Percentiles rank a stretch among this genome's conserved stretches.
phyloP scores from a whole-genome alignment of 345 rosid species.

The Sisymbrium altissimum region DNA sequence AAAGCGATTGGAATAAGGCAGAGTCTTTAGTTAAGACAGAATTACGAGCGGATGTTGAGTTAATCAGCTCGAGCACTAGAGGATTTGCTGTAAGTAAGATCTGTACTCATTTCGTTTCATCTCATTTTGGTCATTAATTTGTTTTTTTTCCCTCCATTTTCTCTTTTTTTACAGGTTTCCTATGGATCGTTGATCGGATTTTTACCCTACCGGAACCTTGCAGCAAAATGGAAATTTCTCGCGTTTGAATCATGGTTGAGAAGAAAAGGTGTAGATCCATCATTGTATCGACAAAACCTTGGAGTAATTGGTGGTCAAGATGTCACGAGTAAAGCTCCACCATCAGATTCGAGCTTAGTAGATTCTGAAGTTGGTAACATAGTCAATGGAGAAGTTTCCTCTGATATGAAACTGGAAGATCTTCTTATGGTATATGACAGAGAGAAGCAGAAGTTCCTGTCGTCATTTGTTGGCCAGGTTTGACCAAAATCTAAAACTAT shows the following conservation, averaged over 20 bases:
- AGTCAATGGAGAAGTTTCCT: conserved; percentile 42
- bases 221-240: conserved; percentile 75
- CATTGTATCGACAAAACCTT: conserved; percentile 57
- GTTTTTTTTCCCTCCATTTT: conserved; percentile 3
- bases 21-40: conserved; percentile 57
- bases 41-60: conserved; percentile 65
- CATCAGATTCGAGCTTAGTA: conserved; percentile 33
- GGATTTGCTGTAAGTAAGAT: conserved; percentile 75
- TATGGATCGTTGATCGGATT: conserved; percentile 82
- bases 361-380: conserved; percentile 36
- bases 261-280: conserved; percentile 84
- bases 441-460: conserved; percentile 79
- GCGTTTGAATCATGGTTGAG: conserved; percentile 96
- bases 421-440: conserved; percentile 74
- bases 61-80: conserved; percentile 70
- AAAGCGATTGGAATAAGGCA: conserved; percentile 72
- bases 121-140: neutral
- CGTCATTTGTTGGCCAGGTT: conserved; percentile 92
- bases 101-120: conserved; percentile 18
- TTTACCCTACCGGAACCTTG: conserved; percentile 84
- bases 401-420: conserved; percentile 80
- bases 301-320: conserved; percentile 69
- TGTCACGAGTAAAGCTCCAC: conserved; percentile 30
- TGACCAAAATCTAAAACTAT: conserved; percentile 17
- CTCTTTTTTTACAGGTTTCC: conserved; percentile 55